Conservation (phyloP, 257 asterid species). For the Primulina tabacum region DNA sequence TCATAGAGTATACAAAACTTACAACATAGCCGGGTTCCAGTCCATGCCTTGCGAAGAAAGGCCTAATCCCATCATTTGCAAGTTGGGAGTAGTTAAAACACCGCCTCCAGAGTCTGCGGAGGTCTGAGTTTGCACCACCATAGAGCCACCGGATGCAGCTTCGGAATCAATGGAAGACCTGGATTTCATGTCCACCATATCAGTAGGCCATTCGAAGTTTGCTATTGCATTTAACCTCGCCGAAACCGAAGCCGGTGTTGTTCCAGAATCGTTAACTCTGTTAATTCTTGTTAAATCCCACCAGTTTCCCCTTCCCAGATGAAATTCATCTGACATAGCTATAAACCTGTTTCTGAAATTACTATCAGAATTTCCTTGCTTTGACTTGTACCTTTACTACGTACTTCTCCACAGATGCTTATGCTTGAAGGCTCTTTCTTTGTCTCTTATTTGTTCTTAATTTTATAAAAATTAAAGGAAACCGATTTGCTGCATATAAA, state of each 20-base stretch:
- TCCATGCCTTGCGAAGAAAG: slow-evolving; percentile 64
- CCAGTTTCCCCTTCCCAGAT: slow-evolving; percentile 75
- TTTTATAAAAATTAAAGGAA: slow-evolving; percentile 45
- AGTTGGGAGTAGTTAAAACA: slow-evolving; percentile 35
- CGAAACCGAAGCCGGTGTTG: slow-evolving; percentile 39
- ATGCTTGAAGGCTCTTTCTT: slow-evolving; percentile 25
- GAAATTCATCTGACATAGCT: slow-evolving; percentile 74
- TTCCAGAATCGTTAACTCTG: slow-evolving; percentile 40
- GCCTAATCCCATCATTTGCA: slow-evolving; percentile 75
- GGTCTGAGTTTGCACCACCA: slow-evolving; percentile 35
- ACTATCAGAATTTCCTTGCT: neutral
- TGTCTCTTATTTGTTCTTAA: slow-evolving; percentile 14
- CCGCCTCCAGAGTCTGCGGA: slow-evolving; percentile 22
- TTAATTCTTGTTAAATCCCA: slow-evolving; percentile 56
- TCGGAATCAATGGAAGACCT: slow-evolving; percentile 48
- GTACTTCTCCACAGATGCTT: slow-evolving; percentile 29
- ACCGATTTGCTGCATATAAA: slow-evolving; percentile 40
- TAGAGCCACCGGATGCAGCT: slow-evolving; percentile 29
- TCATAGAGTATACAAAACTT: slow-evolving; percentile 22
- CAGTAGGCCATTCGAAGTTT: slow-evolving; percentile 62
- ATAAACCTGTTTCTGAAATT: neutral
- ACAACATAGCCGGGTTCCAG: slow-evolving; percentile 68
- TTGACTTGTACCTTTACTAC: neutral
- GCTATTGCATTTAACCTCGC: slow-evolving; percentile 44
- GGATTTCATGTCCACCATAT: slow-evolving; percentile 48